phyloP scores from a whole-genome alignment of 2,329 filamentous ascomycete species.

The Aspergillus pseudoglaucus region DNA sequence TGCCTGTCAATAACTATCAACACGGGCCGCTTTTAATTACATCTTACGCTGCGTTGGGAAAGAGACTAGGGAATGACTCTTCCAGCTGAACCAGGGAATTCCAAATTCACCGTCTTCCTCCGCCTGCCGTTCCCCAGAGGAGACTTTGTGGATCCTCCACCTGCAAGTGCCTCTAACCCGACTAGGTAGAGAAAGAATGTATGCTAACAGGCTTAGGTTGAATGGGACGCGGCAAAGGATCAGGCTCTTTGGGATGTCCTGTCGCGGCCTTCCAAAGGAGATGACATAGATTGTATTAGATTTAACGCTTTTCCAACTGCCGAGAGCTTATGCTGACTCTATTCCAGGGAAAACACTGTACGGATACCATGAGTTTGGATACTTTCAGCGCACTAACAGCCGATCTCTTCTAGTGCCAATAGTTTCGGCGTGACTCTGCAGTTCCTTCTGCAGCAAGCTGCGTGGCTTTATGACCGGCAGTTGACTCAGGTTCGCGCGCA shows the following conservation, averaged over 20 bases:
- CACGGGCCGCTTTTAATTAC: too few species aligned
- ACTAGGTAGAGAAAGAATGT: constrained; percentile 3
- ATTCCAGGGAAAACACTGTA: constrained; percentile 68
- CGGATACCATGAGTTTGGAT: constrained; percentile 5
- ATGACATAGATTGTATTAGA: constrained; percentile 73
- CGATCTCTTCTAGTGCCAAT: constrained; percentile 50
- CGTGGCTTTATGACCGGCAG: constrained; percentile 88
- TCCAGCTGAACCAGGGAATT: neutral
- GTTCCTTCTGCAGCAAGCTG: constrained; percentile 87
- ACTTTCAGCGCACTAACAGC: neutral
- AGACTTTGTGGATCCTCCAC: constrained; percentile 83
- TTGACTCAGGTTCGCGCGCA: constrained; percentile 84
- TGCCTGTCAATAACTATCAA: too few species aligned
- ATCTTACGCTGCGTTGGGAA: too few species aligned
- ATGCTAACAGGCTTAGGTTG: constrained; percentile 52
- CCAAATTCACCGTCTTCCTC: constrained; percentile 66
- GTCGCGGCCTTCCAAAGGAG: constrained; percentile 69
- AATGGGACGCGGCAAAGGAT: constrained; percentile 85
- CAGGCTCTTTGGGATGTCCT: constrained; percentile 84
- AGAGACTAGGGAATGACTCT: neutral
- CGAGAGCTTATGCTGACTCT: constrained; percentile 14
- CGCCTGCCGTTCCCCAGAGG: constrained; percentile 82
- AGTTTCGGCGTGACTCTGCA: constrained; percentile 78
- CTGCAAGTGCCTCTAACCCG: constrained; percentile 48
- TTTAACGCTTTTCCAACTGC: neutral